These are phyloP conservation scores for Prunus yedoensis DNA, from an alignment of 331 rosid species.

Conservation along the genomic window DNA sequence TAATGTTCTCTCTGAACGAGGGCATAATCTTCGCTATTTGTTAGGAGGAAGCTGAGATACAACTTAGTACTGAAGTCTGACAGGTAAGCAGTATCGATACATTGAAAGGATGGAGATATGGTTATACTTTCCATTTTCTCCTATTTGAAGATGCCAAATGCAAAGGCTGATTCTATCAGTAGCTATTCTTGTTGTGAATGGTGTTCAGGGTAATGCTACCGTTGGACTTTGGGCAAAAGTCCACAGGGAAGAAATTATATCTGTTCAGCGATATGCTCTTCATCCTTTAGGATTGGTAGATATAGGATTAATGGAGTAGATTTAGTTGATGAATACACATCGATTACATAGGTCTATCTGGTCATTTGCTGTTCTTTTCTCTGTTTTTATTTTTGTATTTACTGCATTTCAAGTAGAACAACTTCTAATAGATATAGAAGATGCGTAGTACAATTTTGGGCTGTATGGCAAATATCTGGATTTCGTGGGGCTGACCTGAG, in stretches of 20 bases:
- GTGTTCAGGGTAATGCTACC: not conserved
- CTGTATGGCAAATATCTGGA: too few relatives aligned
- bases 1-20: slow-evolving; percentile 29
- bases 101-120: not conserved
- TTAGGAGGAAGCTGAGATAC: slow-evolving; percentile 41
- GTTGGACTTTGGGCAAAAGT: not conserved
- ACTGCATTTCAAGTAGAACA: too few relatives aligned
- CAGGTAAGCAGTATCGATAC: slow-evolving; percentile 25
- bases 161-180: not conserved
- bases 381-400: too few relatives aligned
- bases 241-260: slow-evolving; percentile 19
- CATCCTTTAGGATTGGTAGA: too few relatives aligned
- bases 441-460: too few relatives aligned
- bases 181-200: not conserved
- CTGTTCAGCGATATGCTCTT: not conserved
- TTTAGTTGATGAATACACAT: slow-evolving; percentile 14
- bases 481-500: too few relatives aligned
- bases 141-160: not conserved
- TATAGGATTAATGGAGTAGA: slow-evolving; percentile 9
- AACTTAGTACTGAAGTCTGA: slow-evolving; percentile 30
- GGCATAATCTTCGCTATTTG: slow-evolving; percentile 27
- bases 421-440: too few relatives aligned
- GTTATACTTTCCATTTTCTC: slow-evolving; percentile 5
- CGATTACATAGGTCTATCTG: not conserved
- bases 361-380: too few relatives aligned